phyloP scores from a whole-genome alignment of 129 eudicot species.

The Lactuca saligna region DNA sequence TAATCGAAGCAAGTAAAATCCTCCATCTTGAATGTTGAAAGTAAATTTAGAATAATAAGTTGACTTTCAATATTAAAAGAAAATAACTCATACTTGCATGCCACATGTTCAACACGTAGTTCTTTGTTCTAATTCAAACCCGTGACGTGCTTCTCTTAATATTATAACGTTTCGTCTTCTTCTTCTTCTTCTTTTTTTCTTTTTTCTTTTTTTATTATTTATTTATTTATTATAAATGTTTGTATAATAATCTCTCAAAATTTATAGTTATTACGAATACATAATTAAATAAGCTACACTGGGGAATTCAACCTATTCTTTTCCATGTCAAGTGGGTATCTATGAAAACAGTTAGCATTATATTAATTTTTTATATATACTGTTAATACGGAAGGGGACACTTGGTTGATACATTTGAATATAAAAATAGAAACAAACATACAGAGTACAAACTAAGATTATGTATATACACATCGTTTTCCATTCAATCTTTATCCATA shows the following conservation, averaged over 20 bases:
- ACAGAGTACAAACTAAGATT: background rate
- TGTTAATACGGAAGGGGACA: background rate
- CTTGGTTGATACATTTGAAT: background rate
- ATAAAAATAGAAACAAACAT: background rate
- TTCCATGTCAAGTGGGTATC: constrained; percentile 2
- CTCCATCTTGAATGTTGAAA: background rate
- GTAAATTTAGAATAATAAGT: constrained; percentile 12
- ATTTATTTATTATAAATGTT: no score
- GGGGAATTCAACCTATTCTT: background rate
- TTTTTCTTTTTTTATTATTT: background rate
- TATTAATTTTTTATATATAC: background rate
- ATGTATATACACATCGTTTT: constrained; percentile 23
- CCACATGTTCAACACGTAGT: constrained; percentile 27
- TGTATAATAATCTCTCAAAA: background rate
- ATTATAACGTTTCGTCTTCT: background rate
- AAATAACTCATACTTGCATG: constrained; percentile 13
- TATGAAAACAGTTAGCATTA: constrained; percentile 6
- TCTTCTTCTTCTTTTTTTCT: no score
- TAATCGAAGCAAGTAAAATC: background rate
- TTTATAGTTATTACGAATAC: background rate
- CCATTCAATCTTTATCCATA: constrained; percentile 11
- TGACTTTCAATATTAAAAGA: constrained; percentile 19
- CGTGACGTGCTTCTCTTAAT: constrained; percentile 10
- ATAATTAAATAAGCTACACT: background rate
- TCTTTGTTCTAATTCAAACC: constrained; percentile 20